Evolutionary conservation across 495 filamentous ascomycete genomes (phyloP).

Genomic region (Saxophila tyrrhenica): DNA sequence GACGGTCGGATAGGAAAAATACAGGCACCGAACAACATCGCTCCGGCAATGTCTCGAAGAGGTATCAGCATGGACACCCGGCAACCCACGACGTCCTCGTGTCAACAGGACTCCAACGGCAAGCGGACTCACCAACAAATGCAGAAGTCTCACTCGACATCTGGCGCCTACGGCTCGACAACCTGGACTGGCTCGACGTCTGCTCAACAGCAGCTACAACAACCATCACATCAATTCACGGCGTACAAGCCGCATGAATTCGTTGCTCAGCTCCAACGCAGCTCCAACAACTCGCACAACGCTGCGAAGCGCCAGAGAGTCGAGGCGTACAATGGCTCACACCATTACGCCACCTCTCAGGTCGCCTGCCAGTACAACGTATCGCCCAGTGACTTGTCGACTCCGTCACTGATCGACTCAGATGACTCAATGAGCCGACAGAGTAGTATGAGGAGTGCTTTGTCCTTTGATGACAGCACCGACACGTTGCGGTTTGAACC

Average conservation of each 20-base stretch:
- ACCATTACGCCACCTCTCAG: background rate
- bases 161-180: background rate
- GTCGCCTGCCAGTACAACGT: constrained; percentile 4
- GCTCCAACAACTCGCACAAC: constrained; percentile 1
- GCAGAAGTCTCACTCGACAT: background rate
- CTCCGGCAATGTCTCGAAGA: background rate
- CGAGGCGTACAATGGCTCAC: background rate
- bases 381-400: constrained; percentile 13
- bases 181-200: background rate
- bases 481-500: constrained; percentile 26
- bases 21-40: background rate
- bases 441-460: constrained; percentile 18
- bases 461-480: constrained; percentile 16
- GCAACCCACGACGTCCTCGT: background rate
- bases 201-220: too few relatives aligned
- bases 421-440: constrained; percentile 25
- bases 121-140: background rate
- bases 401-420: constrained; percentile 1
- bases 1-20: background rate
- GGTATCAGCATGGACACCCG: background rate
- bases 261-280: constrained; percentile 7
- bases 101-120: background rate
- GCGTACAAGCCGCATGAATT: constrained; percentile 2
- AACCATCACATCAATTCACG: background rate
- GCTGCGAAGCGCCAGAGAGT: constrained; percentile 8